Evolutionary conservation across 495 filamentous ascomycete genomes (phyloP), one percentile per base, ranked within the genome.

Genomic region (Cryomyces antarcticus): DNA sequence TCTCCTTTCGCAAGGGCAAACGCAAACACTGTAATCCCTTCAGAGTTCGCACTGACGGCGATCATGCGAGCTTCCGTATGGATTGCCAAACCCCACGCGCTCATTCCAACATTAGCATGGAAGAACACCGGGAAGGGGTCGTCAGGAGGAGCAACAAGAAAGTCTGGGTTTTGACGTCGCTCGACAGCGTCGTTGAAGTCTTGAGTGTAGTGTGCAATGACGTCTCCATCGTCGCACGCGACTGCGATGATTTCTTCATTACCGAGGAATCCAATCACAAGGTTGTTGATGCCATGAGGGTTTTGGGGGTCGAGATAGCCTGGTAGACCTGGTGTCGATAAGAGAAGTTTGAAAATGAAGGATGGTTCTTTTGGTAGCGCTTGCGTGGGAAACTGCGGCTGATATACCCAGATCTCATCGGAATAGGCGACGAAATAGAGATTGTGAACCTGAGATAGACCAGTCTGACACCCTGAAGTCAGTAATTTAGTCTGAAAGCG

Each of bases 1-100:
- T 46, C 42, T 37, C 36, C 36, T 17, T 65, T 58, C 6, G 62
- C 63, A 28, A 87, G 63, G 0, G 78, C 80, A 56, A 84, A 83
- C 3, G 76, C 78, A 54, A 82, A 84, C 11, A 92, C 70, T 4
- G 67, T 71, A 39, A 89, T 73, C 29, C 71, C 60, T 28, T 66
- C 47, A 4, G 51, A 69, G 52, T 97, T 96, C 0, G 80, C 73
- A 42, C 78, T 76, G 12, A 88, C 78, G 0, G 86, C 89, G 42
- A 97, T 71, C 33, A 94, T 57, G 3, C 85, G 69, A 9, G 78
- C 77, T 46, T 75, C 65, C 48, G 77, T 72, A 51, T 96, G 88
- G 10, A 89, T 70, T 5, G 88, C 82, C 31, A 97, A 54, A 0
- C 89, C 89, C 89, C 89, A 97, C 4, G 84, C 88, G 46, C 81